phyloP scores from a whole-genome alignment of 2,329 filamentous ascomycete genomes.

The Hypoxylon sp. region DNA sequence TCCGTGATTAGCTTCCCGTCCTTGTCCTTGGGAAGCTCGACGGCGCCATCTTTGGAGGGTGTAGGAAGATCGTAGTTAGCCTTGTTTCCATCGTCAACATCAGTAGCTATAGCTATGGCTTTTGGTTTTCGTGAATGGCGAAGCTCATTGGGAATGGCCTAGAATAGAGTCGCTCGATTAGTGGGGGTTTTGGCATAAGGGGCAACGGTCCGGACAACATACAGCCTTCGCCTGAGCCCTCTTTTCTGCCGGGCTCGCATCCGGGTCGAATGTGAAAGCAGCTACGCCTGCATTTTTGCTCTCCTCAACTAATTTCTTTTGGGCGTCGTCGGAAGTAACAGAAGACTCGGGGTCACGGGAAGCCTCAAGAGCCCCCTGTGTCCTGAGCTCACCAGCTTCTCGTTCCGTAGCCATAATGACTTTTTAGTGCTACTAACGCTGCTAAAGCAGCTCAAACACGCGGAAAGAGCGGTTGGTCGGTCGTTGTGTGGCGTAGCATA shows the following conservation, averaged over 20 bases:
- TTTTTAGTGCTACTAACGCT: conserved; percentile 38
- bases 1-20: conserved; percentile 65
- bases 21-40: conserved; percentile 67
- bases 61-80: conserved; percentile 84
- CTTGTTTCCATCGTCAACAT: conserved; percentile 79
- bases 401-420: conserved; percentile 55
- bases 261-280: conserved; percentile 88
- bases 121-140: conserved; percentile 73
- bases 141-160: conserved; percentile 76
- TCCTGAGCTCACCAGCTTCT: conserved; percentile 77
- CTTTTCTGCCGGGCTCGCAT: conserved; percentile 88
- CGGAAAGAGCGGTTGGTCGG: conserved; percentile 9
- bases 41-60: conserved; percentile 77
- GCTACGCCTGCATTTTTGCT: conserved; percentile 83
- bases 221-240: conserved; percentile 83
- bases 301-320: conserved; percentile 81
- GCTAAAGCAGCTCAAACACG: conserved; percentile 50
- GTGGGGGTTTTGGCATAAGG: conserved; percentile 28
- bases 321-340: conserved; percentile 78
- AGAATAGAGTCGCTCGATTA: conserved; percentile 40
- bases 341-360: conserved; percentile 78
- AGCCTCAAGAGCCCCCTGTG: conserved; percentile 84
- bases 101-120: conserved; percentile 80
- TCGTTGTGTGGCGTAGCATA: conserved; percentile 25
- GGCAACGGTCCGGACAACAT: conserved; percentile 56